Conservation (phyloP, 495 filamentous ascomycete genomes). For the Aspergillus leporis region DNA sequence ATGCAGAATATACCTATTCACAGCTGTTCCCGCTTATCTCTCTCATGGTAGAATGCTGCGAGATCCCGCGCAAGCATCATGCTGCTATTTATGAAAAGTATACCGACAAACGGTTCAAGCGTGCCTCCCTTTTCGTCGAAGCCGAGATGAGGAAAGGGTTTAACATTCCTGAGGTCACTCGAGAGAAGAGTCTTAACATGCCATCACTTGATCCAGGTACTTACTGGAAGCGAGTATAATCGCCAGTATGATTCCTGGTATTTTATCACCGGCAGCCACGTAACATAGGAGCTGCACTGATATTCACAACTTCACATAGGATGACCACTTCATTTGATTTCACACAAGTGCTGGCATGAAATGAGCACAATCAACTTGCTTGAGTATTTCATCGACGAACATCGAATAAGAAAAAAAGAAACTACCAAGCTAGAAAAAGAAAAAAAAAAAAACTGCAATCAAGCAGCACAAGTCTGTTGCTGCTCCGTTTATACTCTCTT, state of each 20-base stretch:
- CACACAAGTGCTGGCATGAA: not conserved
- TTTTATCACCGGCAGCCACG: not conserved
- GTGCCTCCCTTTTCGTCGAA: slow-evolving; percentile 77
- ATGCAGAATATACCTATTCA: slow-evolving; percentile 84
- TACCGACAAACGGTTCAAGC: slow-evolving; percentile 76
- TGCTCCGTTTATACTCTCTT: slow-evolving; percentile 1
- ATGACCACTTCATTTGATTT: not conserved
- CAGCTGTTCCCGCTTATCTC: slow-evolving; percentile 78
- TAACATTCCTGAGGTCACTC: slow-evolving; percentile 30
- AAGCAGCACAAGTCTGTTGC: not conserved
- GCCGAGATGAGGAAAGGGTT: slow-evolving; percentile 65
- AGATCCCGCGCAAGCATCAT: slow-evolving; percentile 78
- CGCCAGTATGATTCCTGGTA: not conserved
- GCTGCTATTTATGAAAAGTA: slow-evolving; percentile 89
- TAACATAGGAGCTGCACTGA: not conserved
- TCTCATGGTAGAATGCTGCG: slow-evolving; percentile 83
- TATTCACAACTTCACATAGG: not conserved
- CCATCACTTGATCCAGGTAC: slow-evolving; percentile 11
- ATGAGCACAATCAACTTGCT: not conserved
- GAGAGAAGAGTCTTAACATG: slow-evolving; percentile 17
- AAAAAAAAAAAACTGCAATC: not conserved
- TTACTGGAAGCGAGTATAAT: slow-evolving; percentile 22
- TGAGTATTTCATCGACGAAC: not conserved
- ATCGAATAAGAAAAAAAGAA: slow-evolving; percentile 3
- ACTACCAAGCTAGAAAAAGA: not conserved